phyloP scores from a whole-genome alignment of 371 early-diverging fungal genomes.

The Mucor mucedo region DNA sequence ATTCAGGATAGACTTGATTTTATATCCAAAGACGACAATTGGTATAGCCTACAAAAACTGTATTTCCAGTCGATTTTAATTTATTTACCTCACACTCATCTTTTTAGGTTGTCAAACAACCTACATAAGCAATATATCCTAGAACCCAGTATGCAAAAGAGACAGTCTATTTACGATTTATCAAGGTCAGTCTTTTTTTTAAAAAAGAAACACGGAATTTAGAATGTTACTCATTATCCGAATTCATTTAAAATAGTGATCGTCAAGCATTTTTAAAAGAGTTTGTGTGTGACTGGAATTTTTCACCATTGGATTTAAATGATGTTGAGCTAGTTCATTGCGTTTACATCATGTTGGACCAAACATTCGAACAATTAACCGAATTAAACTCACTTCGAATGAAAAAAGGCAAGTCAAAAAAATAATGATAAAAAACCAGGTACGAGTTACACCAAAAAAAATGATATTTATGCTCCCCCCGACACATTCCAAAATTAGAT shows the following conservation, averaged over 20 bases:
- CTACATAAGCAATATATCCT: conserved; percentile 42
- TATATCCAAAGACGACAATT: conserved; percentile 8
- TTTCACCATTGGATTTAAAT: conserved; percentile 63
- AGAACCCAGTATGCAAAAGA: conserved; percentile 13
- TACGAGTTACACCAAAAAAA: background rate
- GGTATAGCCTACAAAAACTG: background rate
- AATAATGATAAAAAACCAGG: background rate
- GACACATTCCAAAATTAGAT: conserved; percentile 33
- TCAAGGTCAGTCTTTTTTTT: conserved; percentile 6
- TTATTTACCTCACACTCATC: background rate
- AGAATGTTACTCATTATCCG: too few relatives aligned
- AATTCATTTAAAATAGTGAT: conserved; percentile 23
- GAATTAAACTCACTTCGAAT: conserved; percentile 62
- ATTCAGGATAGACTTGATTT: conserved; percentile 26
- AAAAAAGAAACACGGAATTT: too few relatives aligned
- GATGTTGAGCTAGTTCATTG: conserved; percentile 66
- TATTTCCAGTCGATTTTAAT: background rate
- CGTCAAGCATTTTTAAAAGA: conserved; percentile 41
- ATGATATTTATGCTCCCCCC: background rate
- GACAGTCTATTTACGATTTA: conserved; percentile 15
- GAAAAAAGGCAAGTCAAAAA: conserved; percentile 53
- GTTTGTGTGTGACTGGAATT: conserved; percentile 63
- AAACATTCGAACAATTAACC: conserved; percentile 55
- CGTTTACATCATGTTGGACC: conserved; percentile 63
- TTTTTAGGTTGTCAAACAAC: conserved; percentile 27